phyloP scores from a whole-genome alignment of 108 stramenopile species.

The Fragilaria radians region DNA sequence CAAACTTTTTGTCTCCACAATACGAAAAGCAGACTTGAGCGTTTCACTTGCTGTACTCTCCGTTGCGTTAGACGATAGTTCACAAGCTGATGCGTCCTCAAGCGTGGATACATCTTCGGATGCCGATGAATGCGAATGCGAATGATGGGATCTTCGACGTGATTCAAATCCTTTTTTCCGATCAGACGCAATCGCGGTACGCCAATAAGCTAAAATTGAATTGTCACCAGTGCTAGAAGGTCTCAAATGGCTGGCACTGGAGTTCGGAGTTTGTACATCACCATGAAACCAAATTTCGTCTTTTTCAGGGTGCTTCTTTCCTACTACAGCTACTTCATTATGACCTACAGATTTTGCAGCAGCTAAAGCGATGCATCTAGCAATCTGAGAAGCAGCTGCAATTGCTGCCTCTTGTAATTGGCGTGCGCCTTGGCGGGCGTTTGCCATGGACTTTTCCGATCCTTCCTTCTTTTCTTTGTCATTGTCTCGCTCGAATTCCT shows the following conservation, averaged over 20 bases:
- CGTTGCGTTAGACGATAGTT: too few species aligned
- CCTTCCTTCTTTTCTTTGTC: constrained; percentile 4
- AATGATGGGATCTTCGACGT: neutral
- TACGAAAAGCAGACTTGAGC: constrained; percentile 58
- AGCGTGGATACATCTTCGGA: constrained; percentile 1
- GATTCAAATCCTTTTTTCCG: neutral
- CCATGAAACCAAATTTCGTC: neutral
- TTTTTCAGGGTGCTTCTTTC: neutral
- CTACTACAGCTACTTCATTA: neutral
- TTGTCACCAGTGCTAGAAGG: constrained; percentile 15
- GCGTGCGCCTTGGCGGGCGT: constrained; percentile 57
- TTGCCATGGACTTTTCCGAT: constrained; percentile 23
- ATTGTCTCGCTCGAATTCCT: neutral
- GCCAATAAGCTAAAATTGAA: constrained; percentile 48
- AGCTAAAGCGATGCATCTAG: constrained; percentile 18
- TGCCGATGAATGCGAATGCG: neutral
- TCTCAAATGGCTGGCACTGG: constrained; percentile 17
- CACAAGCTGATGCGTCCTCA: neutral
- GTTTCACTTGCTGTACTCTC: constrained; percentile 22
- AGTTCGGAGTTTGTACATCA: neutral
- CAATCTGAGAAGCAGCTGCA: constrained; percentile 57
- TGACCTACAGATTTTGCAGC: constrained; percentile 21
- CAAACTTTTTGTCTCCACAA: constrained; percentile 75
- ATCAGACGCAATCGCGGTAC: constrained; percentile 31
- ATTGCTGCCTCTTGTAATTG: constrained; percentile 57